Conservation (phyloP, 257 asterid species). For the Ocimum tenuiflorum region DNA sequence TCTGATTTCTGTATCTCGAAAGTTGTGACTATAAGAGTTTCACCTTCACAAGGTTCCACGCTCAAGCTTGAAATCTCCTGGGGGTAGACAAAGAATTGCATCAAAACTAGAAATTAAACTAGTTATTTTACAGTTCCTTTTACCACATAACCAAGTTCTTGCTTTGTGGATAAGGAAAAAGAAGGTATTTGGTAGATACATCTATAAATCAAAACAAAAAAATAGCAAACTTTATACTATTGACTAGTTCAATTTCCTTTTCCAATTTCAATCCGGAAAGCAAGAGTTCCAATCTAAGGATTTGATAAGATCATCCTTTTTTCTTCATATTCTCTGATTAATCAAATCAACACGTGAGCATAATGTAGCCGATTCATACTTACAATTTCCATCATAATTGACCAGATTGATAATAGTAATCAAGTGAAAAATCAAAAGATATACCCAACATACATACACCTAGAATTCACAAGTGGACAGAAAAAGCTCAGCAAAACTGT, state of each 20-base stretch:
- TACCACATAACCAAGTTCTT: background rate
- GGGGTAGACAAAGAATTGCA: background rate
- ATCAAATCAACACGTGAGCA: background rate
- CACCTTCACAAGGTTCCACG: conserved; percentile 78
- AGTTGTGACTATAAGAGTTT: conserved; percentile 61
- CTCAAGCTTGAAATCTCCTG: conserved; percentile 98
- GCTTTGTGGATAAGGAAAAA: background rate
- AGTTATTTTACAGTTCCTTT: background rate
- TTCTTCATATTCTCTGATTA: background rate
- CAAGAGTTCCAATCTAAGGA: background rate
- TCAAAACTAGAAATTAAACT: conserved; percentile 5
- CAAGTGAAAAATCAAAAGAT: background rate
- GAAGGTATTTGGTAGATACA: background rate
- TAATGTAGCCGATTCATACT: background rate
- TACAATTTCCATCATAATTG: background rate
- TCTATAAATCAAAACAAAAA: background rate
- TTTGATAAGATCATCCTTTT: too few species aligned
- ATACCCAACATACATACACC: background rate
- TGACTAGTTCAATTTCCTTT: background rate
- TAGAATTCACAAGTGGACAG: background rate
- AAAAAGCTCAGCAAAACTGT: conserved; percentile 1
- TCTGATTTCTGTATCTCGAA: conserved; percentile 85
- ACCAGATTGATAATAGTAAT: background rate
- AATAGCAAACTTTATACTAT: background rate
- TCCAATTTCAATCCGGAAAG: background rate